Base-by-base conservation (phyloP, 1,139 yeast genomes). In the Meyerozyma sp. region DNA sequence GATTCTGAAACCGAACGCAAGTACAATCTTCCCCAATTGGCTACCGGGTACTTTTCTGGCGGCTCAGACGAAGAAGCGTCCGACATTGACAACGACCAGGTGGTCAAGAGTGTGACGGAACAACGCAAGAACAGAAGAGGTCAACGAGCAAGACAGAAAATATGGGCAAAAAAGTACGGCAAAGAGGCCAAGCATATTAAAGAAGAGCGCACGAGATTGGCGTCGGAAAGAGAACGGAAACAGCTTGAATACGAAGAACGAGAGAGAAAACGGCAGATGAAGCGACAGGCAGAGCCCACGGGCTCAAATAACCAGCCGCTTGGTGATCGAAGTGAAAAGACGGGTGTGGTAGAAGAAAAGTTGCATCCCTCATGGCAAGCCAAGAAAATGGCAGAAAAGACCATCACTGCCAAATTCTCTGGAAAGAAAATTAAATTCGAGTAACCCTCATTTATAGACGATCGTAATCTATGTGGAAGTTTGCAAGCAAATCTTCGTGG, bases 331-430 rank as follows among this genome's bases (percentile, higher is more conserved):
- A 43, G 50, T 21, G 42, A 46, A 5, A 42, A 50, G 5, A 45
- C 47, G 1, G 42, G 46, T 11, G 49, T 42, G 8, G 20, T 18
- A 21, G 34, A 13, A 28, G 42, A 47, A 37, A 53, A 62, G 14
- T 60, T 88, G 46, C 98, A 93, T 77, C 98, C 98, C 14, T 93
- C 98, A 3, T 93, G 98, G 98, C 83, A 81, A 55, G 98, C 98
- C 16, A 84, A 84, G 66, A 77, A 75, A 63, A 61, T 71, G 47
- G 87, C 86, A 44, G 85, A 87, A 64, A 83, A 81, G 53, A 61
- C 72, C 49, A 78, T 79, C 62, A 79, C 79, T 46, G 81, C 77
- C 41, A 82, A 84, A 56, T 90, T 90, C 58, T 65, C 73, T 42
- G 98, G 98, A 59, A 91, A 88, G 67, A 93, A 91, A 70, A 77